These are phyloP conservation scores for Leucocoprinus birnbaumii DNA, from an alignment of 768 basidiomycete species.

Conservation along the genomic window DNA sequence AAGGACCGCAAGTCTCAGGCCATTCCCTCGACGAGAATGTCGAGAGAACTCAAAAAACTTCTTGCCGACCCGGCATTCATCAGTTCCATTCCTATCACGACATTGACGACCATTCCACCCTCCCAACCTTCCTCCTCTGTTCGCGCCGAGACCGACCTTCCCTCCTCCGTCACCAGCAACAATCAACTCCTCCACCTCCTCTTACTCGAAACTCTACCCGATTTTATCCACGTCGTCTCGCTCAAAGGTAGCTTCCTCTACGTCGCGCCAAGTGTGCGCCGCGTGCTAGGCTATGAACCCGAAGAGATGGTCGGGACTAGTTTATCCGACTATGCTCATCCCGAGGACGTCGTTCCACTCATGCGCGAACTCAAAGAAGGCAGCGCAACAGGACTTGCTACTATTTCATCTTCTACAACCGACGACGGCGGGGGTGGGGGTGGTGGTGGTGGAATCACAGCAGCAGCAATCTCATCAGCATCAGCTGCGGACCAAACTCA, in stretches of 20 bases:
- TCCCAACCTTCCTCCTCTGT: conserved; percentile 19
- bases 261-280: conserved; percentile 76
- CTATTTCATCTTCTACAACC: conserved; percentile 7
- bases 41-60: conserved; percentile 49
- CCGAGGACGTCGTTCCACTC: conserved; percentile 85
- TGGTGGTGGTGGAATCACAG: neutral
- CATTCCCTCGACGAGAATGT: conserved; percentile 35
- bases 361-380: conserved; percentile 89
- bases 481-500: no score
- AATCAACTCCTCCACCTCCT: conserved; percentile 54
- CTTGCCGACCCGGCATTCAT: conserved; percentile 47
- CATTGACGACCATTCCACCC: conserved; percentile 29
- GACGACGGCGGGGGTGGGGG: conserved; percentile 11
- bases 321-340: conserved; percentile 82
- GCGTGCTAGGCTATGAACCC: conserved; percentile 84
- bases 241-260: conserved; percentile 93
- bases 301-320: conserved; percentile 78
- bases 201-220: conserved; percentile 61
- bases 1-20: conserved; percentile 28
- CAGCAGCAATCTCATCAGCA: neutral
- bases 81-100: conserved; percentile 42
- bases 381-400: conserved; percentile 26
- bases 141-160: conserved; percentile 16
- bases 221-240: conserved; percentile 89
- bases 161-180: conserved; percentile 21